Percentiles rank a stretch among this genome's conserved stretches.
Evolutionary conservation across 805 yeast species (phyloP).

Genomic region (Groenewaldozyma salmanticensis): DNA sequence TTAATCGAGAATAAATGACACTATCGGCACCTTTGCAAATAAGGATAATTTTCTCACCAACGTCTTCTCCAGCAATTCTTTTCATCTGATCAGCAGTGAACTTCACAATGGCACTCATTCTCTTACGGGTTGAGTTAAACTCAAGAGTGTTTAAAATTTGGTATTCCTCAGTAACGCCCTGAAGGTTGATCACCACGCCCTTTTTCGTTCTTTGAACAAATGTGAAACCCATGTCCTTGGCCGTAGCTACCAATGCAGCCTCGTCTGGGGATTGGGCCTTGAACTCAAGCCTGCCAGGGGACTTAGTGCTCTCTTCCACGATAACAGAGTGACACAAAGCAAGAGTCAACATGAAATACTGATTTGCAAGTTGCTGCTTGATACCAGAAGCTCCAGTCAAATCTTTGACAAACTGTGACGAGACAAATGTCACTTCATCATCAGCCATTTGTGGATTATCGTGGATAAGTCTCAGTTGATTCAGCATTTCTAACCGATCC

Average conservation of each 20-base stretch:
- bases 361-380: constrained; percentile 41
- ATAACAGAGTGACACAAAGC: constrained; percentile 75
- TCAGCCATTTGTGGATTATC: constrained; percentile 44
- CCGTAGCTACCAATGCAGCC: constrained; percentile 69
- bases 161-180: constrained; percentile 40
- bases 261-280: constrained; percentile 86
- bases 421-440: constrained; percentile 55
- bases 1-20: constrained; percentile 50
- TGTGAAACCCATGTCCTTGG: constrained; percentile 65
- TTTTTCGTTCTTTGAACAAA: constrained; percentile 49
- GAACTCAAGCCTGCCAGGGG: constrained; percentile 37
- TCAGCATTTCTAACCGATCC: constrained; percentile 43
- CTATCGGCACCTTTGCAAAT: constrained; percentile 73
- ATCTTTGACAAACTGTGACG: constrained; percentile 51
- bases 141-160: constrained; percentile 53
- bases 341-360: constrained; percentile 56
- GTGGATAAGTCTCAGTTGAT: constrained; percentile 27
- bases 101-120: constrained; percentile 65
- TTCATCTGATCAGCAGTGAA: constrained; percentile 24
- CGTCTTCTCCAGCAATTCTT: constrained; percentile 11
- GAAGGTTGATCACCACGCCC: constrained; percentile 36
- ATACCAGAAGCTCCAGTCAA: constrained; percentile 33
- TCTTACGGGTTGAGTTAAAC: constrained; percentile 65
- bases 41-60: constrained; percentile 34
- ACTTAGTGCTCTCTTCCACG: constrained; percentile 39